phyloP scores from a whole-genome alignment of 1,284 basidiomycete species.

The Ustilago loliicola region DNA sequence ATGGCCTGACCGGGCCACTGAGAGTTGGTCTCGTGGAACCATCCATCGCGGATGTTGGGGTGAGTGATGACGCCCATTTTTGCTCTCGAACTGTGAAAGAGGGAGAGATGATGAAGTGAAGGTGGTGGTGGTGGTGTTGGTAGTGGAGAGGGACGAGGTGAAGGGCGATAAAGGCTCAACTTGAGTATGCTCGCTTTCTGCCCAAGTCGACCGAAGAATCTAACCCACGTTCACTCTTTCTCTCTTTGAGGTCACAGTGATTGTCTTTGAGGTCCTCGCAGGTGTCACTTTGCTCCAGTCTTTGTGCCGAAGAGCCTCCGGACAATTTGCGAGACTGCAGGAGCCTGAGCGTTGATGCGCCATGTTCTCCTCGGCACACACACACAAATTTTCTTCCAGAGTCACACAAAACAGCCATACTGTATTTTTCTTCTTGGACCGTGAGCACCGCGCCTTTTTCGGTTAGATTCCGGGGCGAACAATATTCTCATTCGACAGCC shows the following conservation, averaged over 20 bases:
- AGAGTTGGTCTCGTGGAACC: constrained; percentile 94
- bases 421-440: constrained; percentile 22
- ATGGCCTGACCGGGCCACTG: constrained; percentile 86
- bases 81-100: constrained; percentile 2
- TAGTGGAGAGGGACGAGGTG: constrained; percentile 14
- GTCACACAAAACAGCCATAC: constrained; percentile 10
- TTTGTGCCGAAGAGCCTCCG: constrained; percentile 2
- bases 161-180: constrained; percentile 18
- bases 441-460: constrained; percentile 19
- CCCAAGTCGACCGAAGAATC: background rate
- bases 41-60: constrained; percentile 80
- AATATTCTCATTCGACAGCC: background rate
- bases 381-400: constrained; percentile 45
- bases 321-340: background rate
- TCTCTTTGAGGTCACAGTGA: constrained; percentile 7
- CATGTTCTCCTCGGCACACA: background rate
- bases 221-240: background rate
- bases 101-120: constrained; percentile 3
- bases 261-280: background rate
- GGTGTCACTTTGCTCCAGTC: background rate
- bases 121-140: constrained; percentile 27
- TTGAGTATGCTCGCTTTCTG: background rate
- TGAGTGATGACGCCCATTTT: constrained; percentile 68
- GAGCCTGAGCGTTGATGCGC: constrained; percentile 8
- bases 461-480: constrained; percentile 30